These are phyloP conservation scores for Citrus mangshanensis DNA, from an alignment of 345 rosid species.

Conservation along the genomic window DNA sequence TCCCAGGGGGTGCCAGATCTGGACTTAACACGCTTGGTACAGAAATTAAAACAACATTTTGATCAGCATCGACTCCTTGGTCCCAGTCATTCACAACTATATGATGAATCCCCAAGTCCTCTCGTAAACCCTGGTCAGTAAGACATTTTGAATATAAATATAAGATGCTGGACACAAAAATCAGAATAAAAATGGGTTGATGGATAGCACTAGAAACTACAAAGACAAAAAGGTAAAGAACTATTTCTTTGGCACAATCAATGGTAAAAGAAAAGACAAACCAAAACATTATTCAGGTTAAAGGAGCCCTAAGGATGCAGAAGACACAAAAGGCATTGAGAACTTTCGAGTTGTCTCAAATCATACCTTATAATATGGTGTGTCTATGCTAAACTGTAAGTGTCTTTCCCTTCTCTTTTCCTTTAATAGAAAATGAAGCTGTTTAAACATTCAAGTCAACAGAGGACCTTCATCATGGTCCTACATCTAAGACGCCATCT, in stretches of 20 bases:
- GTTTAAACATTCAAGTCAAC: too few species aligned
- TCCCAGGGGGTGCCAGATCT: slow-evolving; percentile 78
- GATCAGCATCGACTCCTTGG: slow-evolving; percentile 52
- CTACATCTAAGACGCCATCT: not conserved
- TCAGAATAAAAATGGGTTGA: not conserved
- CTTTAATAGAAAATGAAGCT: not conserved
- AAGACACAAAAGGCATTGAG: not conserved
- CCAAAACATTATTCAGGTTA: not conserved
- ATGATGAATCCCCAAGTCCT: slow-evolving; percentile 90
- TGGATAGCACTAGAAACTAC: not conserved
- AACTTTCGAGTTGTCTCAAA: not conserved
- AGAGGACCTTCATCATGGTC: too few species aligned
- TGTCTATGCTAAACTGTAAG: too few species aligned
- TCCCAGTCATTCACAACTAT: slow-evolving; percentile 90
- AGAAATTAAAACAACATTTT: slow-evolving; percentile 86
- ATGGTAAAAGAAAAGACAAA: not conserved
- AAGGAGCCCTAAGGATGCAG: not conserved
- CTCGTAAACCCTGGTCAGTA: slow-evolving; percentile 46
- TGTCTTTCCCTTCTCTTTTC: not conserved
- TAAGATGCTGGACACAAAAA: not conserved
- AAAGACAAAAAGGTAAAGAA: not conserved
- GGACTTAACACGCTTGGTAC: slow-evolving; percentile 78
- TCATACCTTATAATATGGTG: not conserved
- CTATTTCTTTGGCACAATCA: not conserved
- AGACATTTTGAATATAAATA: not conserved